A percentile compares a stretch with the other conserved stretches of the same genome.
Evolutionary conservation across 352 stramenopile genomes (phyloP).

Genomic region (Elongisporangium senticosum): DNA sequence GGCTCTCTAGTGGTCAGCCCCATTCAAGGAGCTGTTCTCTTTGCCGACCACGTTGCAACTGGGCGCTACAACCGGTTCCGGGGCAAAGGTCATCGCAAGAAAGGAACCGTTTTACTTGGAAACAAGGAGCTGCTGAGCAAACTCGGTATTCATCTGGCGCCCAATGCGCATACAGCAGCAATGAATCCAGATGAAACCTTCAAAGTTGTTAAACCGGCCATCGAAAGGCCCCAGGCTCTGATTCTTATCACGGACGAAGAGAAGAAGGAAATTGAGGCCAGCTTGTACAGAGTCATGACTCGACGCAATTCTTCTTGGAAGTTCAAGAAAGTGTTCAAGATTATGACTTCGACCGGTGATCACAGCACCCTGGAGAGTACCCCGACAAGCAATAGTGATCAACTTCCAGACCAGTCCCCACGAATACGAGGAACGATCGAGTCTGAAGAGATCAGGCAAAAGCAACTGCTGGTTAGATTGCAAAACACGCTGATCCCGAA

Average conservation of each 20-base stretch:
- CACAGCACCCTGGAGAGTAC: too few relatives aligned
- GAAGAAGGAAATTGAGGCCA: slow-evolving; percentile 25
- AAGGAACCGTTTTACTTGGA: slow-evolving; percentile 37
- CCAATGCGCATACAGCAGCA: slow-evolving; percentile 36
- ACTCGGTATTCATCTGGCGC: slow-evolving; percentile 30
- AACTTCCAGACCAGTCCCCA: background rate
- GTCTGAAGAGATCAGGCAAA: slow-evolving; percentile 16
- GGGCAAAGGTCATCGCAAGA: slow-evolving; percentile 34
- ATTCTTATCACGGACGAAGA: slow-evolving; percentile 18
- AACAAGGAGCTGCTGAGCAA: slow-evolving; percentile 35
- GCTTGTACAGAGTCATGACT: slow-evolving; percentile 34
- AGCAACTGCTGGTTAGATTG: slow-evolving; percentile 16
- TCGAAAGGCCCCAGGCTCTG: background rate
- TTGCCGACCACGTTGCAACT: slow-evolving; percentile 64
- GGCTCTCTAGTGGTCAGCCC: slow-evolving; percentile 46
- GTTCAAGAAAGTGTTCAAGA: slow-evolving; percentile 1
- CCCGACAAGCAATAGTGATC: background rate
- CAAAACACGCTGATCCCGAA: slow-evolving; percentile 23
- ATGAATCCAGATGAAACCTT: slow-evolving; percentile 46
- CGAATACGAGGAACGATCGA: too few relatives aligned
- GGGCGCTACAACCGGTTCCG: slow-evolving; percentile 54
- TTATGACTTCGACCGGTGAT: background rate
- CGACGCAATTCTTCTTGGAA: slow-evolving; percentile 14
- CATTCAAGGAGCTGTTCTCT: slow-evolving; percentile 46
- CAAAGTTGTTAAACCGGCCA: slow-evolving; percentile 1